Base-by-base conservation (phyloP, 306 rosid genomes). In the Adenanthera pavonina region DNA sequence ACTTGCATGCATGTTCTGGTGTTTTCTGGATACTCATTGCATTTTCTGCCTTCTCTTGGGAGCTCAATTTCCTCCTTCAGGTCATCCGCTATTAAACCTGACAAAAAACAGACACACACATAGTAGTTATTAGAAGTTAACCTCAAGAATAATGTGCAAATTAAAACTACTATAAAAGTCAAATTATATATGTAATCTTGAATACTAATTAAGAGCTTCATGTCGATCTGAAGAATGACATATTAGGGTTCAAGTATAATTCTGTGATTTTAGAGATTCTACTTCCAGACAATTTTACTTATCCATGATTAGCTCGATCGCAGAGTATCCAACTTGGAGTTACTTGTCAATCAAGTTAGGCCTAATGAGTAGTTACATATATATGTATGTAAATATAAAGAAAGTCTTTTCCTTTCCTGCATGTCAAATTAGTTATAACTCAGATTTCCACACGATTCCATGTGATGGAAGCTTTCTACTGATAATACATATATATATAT, bases 81-180 rank as follows among this genome's bases (percentile, higher is more conserved):
- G 20, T 87, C 81, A 38, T 85, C 88, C 61, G 76, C 83, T 51
- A 85, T 51, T 33, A 74, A 82, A 76, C 83, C 90, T 87, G 78
- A 16, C 30, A 25, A 75, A 82, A 5, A 73, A 78, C 33, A 17
- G 5, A 12, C 0, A 25, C 30, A 25, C 30, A 25, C 30, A 25
- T 25, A 25, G 1, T 8, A 20, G 4, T 80, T 48, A 64, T 61
- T 47, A 41, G 12, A 69, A 73, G 13, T 36, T 49, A 41, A 25
- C 30, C 30, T 41, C 5, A 7, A 57, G 17, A 67, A 11, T 25
- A 25, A 25, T 25, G 30, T 25, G 30, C 30, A 25, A 25, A 25
- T 25, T 25, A 25, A 25, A 25, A 25, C 30, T 25, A 25, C 30
- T 25, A 25, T 25, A 25, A 25, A 25, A 25, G 30, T 25, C 30